A percentile compares a stretch with the other conserved stretches of the same genome.
phyloP scores from a whole-genome alignment of 2,329 filamentous ascomycete species.

The Didymella segeticola region DNA sequence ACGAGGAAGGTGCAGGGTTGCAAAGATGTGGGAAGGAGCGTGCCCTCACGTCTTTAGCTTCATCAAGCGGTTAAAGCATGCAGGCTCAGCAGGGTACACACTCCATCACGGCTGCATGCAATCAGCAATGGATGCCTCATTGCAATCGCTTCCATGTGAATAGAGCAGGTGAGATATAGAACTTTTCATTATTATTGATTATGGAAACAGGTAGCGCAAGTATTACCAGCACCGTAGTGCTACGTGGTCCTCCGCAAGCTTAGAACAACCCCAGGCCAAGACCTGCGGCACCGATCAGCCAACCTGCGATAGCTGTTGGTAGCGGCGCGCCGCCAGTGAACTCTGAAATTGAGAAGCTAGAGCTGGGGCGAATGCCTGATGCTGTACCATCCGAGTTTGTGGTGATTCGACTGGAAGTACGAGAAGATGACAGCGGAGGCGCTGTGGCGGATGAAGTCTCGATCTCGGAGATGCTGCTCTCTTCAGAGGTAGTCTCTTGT shows the following conservation, averaged over 20 bases:
- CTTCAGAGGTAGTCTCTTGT: not conserved
- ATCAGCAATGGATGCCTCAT: not conserved
- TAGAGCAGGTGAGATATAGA: not conserved
- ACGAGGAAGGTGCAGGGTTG: constrained; percentile 9
- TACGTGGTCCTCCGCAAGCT: not conserved
- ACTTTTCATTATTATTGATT: constrained; percentile 8
- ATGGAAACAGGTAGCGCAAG: not conserved
- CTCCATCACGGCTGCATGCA: not conserved
- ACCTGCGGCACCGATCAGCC: constrained; percentile 30
- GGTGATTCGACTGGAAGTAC: constrained; percentile 10
- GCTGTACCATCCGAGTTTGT: constrained; percentile 11
- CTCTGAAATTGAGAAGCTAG: constrained; percentile 1
- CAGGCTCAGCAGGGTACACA: not conserved
- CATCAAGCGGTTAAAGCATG: not conserved
- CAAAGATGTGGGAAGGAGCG: not conserved
- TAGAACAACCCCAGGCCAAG: constrained; percentile 31
- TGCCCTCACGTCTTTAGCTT: not conserved
- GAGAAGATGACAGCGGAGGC: constrained; percentile 1
- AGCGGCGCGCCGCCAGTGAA: constrained; percentile 24
- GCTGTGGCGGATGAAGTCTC: constrained; percentile 1
- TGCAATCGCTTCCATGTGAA: not conserved
- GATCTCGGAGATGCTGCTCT: not conserved
- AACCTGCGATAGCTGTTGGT: constrained; percentile 24
- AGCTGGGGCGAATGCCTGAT: constrained; percentile 4
- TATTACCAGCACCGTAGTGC: constrained; percentile 2